phyloP scores from a whole-genome alignment of 306 rosid species.

The Vigna hirtella region DNA sequence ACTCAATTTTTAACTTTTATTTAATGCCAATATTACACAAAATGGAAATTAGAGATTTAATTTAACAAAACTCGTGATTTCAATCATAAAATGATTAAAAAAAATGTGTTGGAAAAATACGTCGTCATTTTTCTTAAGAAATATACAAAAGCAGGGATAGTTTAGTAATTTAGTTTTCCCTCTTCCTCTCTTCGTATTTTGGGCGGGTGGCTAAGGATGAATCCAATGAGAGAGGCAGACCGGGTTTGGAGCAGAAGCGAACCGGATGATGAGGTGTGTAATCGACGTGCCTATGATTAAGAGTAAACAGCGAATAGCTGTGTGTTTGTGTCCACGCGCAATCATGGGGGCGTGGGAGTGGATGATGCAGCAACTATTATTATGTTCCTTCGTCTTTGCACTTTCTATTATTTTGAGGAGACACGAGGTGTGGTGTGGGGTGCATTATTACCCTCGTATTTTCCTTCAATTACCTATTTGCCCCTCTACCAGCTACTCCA shows the following conservation, averaged over 20 bases:
- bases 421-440: constrained; percentile 21
- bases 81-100: no score
- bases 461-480: constrained; percentile 12
- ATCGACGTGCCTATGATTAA: constrained; percentile 36
- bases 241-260: constrained; percentile 16
- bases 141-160: no score
- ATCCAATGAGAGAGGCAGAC: neutral
- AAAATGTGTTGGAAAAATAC: no score
- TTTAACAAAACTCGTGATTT: no score
- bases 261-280: constrained; percentile 39
- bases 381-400: constrained; percentile 58
- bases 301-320: neutral
- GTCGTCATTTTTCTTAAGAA: no score
- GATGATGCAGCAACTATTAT: constrained; percentile 50
- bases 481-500: constrained; percentile 14
- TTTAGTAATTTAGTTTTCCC: no score
- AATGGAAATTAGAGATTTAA: no score
- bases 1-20: no score
- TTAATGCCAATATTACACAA: no score
- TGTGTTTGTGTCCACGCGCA: constrained; percentile 62
- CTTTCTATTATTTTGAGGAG: constrained; percentile 58
- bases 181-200: no score
- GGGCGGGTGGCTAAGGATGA: no score
- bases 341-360: constrained; percentile 66
- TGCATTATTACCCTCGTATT: constrained; percentile 31